These are phyloP conservation scores for Chaetomium cochliodes DNA, from an alignment of 495 filamentous ascomycete genomes.

Conservation along the genomic window DNA sequence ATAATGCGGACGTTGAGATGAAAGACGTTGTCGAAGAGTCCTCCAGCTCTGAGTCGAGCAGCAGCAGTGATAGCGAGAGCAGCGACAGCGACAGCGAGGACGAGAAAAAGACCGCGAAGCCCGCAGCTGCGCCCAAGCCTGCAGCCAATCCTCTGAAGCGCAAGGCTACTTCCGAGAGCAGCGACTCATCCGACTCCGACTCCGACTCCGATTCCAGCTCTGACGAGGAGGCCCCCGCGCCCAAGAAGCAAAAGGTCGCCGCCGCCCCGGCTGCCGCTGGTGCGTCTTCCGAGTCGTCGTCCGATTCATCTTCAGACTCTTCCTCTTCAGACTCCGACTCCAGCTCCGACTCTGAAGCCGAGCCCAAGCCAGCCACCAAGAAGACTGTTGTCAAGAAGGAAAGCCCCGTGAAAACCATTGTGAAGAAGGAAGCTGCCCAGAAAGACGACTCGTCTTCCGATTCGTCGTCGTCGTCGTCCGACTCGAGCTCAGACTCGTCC, in stretches of 20 bases:
- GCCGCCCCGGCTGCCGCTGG: conserved; percentile 27
- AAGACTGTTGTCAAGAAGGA: conserved; percentile 24
- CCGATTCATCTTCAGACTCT: conserved; percentile 22
- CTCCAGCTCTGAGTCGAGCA: conserved; percentile 26
- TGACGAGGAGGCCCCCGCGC: conserved; percentile 29
- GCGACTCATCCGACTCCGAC: conserved; percentile 32
- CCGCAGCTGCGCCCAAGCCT: conserved; percentile 27
- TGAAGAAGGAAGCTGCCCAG: conserved; percentile 8
- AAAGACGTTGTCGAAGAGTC: conserved; percentile 21
- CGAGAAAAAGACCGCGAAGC: conserved; percentile 45
- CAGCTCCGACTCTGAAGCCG: conserved; percentile 28
- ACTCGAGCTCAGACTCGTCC: conserved; percentile 29
- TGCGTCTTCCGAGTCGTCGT: conserved; percentile 28
- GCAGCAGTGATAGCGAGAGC: conserved; percentile 44
- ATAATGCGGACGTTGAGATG: conserved; percentile 58
- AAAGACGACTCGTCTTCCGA: conserved; percentile 14
- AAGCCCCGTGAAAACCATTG: conserved; percentile 18
- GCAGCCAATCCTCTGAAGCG: conserved; percentile 56
- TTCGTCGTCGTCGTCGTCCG: conserved; percentile 19
- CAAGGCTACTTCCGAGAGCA: conserved; percentile 56
- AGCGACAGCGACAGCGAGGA: conserved; percentile 60
- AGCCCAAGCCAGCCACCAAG: conserved; percentile 29
- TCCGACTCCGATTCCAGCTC: conserved; percentile 28
- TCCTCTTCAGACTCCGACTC: conserved; percentile 36
- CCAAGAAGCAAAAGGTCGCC: conserved; percentile 35